Evolutionary conservation across 73 alveolate species (phyloP), one percentile per base, ranked within the genome.

Genomic region (Symbiodinium pilosum): DNA sequence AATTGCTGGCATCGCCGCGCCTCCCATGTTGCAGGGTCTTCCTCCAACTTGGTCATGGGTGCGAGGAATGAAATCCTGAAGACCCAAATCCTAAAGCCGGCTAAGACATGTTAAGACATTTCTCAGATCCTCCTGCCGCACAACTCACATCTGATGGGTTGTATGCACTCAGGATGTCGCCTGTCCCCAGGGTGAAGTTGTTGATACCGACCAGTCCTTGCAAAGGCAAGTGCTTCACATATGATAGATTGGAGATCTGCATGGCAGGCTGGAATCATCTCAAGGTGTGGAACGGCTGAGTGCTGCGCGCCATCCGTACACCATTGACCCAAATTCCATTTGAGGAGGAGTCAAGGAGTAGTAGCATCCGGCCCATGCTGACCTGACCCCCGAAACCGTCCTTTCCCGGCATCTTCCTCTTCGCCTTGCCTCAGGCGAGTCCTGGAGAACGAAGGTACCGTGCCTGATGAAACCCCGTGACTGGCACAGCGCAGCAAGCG

Each of bases 101-200:
- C 20, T 5, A 54, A 54, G 73, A 12, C 0, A 24, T 54, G 73
- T n/a, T n/a, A 0, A 54, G 32, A 9, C 73, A n/a, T n/a, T n/a
- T n/a, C n/a, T n/a, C n/a, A n/a, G n/a, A n/a, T n/a, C n/a, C n/a
- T n/a, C n/a, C n/a, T n/a, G n/a, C n/a, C n/a, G n/a, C n/a, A n/a
- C n/a, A n/a, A n/a, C n/a, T n/a, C n/a, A n/a, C n/a, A n/a, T n/a
- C n/a, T n/a, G n/a, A n/a, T n/a, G n/a, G n/a, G n/a, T n/a, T n/a
- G n/a, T n/a, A n/a, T n/a, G n/a, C n/a, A n/a, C n/a, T n/a, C n/a
- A n/a, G n/a, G 30, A 21, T 26, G 20, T 64, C 81, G 30, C 97
- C 97, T 91, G 64, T 91, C 97, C 40, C 97, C 97, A 0, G 97
- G 89, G 40, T 91, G 89, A 14, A 91, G 97, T 38, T 91, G 97